Evolutionary conservation across 1,139 yeast species (phyloP).

Genomic region (Pichia sp.): DNA sequence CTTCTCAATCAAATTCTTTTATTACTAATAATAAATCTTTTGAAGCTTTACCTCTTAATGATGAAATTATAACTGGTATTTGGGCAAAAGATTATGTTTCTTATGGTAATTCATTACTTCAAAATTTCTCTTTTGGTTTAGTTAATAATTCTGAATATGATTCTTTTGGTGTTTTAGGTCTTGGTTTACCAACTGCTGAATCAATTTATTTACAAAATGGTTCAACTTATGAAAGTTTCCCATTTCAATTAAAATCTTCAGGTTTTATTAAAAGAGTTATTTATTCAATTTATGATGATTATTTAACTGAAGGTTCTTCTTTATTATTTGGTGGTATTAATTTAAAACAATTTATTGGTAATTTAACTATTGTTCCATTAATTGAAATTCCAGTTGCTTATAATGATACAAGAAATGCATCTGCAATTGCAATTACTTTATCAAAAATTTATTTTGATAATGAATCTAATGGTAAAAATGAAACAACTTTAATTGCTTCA

Average conservation of each 20-base stretch:
- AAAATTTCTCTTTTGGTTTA: constrained; percentile 46
- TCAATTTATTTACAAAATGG: constrained; percentile 28
- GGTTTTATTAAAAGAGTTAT: constrained; percentile 45
- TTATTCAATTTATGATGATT: constrained; percentile 37
- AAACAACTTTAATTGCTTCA: constrained; percentile 29
- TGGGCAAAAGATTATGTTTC: constrained; percentile 53
- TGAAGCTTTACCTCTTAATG: constrained; percentile 52
- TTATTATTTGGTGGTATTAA: constrained; percentile 53
- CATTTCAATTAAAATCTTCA: constrained; percentile 42
- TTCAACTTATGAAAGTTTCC: constrained; percentile 45
- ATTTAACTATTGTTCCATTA: constrained; percentile 39
- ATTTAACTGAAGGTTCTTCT: constrained; percentile 35
- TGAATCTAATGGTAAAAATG: constrained; percentile 14
- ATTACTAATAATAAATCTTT: constrained; percentile 38
- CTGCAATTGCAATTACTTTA: constrained; percentile 35
- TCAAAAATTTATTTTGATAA: constrained; percentile 20
- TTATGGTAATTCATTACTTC: constrained; percentile 37
- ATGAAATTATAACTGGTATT: constrained; percentile 47
- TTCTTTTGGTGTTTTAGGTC: constrained; percentile 51
- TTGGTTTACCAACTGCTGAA: constrained; percentile 47
- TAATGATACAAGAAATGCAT: constrained; percentile 32
- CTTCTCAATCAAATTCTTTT: constrained; percentile 39
- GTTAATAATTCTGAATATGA: constrained; percentile 45
- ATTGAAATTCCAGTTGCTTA: constrained; percentile 20
- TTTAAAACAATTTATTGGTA: constrained; percentile 42